phyloP scores from a whole-genome alignment of 2,329 filamentous ascomycete genomes.

The Lomentospora prolificans region DNA sequence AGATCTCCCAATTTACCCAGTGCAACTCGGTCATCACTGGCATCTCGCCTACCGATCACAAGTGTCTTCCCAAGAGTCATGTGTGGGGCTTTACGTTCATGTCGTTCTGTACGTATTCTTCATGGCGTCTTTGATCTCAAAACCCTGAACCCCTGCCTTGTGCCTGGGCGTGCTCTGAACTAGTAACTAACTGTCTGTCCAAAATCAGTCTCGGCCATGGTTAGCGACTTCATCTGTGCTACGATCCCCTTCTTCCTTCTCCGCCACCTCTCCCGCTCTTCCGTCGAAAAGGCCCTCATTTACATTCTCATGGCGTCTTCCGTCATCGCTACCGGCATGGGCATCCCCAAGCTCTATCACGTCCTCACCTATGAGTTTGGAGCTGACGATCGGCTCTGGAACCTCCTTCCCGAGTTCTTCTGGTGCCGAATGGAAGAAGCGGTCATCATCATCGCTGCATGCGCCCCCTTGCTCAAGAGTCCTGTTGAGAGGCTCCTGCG shows the following conservation, averaged over 20 bases:
- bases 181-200: neutral
- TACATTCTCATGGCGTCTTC: neutral
- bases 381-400: neutral
- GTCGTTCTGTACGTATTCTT: constrained; percentile 3
- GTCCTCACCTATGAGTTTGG: neutral
- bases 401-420: neutral
- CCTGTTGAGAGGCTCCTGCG: neutral
- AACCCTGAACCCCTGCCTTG: neutral
- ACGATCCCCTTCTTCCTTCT: neutral
- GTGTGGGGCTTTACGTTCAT: constrained; percentile 2
- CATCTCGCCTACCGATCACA: neutral
- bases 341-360: constrained; percentile 6
- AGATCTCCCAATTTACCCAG: neutral
- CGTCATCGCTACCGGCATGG: neutral
- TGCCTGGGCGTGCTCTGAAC: neutral
- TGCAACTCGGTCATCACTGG: constrained; percentile 1
- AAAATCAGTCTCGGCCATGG: neutral
- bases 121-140: too few species aligned
- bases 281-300: constrained; percentile 2
- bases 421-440: constrained; percentile 6
- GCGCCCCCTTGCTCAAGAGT: constrained; percentile 2
- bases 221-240: constrained; percentile 1
- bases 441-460: constrained; percentile 5
- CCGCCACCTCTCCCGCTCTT: neutral
- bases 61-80: neutral